Evolutionary conservation across 805 yeast genomes (phyloP), one percentile per base, ranked within the genome.

Genomic region (Kurtzmaniella fragi): DNA sequence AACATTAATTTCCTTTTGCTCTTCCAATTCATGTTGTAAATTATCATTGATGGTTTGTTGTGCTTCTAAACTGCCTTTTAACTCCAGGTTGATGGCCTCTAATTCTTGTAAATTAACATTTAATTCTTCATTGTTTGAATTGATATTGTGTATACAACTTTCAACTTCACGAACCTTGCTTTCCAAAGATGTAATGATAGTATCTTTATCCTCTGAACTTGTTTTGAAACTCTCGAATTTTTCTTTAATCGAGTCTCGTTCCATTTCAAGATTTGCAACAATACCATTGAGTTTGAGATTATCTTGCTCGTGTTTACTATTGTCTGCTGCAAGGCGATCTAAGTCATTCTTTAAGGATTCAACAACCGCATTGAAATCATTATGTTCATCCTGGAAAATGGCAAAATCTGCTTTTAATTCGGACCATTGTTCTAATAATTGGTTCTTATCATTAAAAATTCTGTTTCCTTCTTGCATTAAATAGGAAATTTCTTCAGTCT

Each of bases 41-140:
- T 20, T 20, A 5, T 20, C 25, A 8, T 20, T 20, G 8, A 20
- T 8, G 7, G 5, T 20, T 20, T 8, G 7, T 20, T 20, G 25
- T 20, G 25, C 8, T 5, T 20, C 7, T 20, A 20, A 8, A 5
- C 8, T 20, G 9, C 14, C 16, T 12, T 27, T 16, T 13, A 27
- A 13, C 10, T 28, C 12, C 9, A 10, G 6, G 28, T 12, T 12
- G 12, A 4, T 4, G 23, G 17, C 5, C 29, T 36, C 39, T 5
- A 15, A 15, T 9, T 36, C 29, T 16, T 20, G 11, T 15, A 15
- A n/a, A n/a, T 26, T 14, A 3, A 30, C 11, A 12, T n/a, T 14
- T 7, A 35, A 25, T 34, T 42, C 34, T 27, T 17, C 15, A 13
- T 38, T 38, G 28, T 28, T 29, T 13, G 10, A 4, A 12, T 35